Evolutionary conservation across 768 basidiomycete species (phyloP), one percentile per base, ranked within the genome.

Genomic region (Neoboletus brunneissimus): DNA sequence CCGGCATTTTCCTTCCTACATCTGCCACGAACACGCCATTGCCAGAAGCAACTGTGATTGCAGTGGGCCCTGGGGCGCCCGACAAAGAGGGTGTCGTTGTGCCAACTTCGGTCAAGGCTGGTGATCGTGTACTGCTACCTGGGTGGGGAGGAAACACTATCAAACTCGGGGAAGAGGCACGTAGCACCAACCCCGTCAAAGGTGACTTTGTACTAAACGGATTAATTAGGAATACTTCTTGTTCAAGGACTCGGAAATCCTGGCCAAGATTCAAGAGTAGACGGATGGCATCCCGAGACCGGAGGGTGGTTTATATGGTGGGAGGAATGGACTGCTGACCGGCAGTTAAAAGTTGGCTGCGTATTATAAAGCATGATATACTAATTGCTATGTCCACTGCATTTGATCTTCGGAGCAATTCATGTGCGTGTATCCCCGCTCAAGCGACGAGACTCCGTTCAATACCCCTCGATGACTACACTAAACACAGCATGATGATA

Each of bases 11-110:
- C 84, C 81, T 99, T 45, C 97, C 97, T n/a, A 83, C 89, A 0
- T 92, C 94, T 1, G 85, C 90, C 6, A 94, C 91, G 27, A 82
- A 72, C 62, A 85, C 73, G 64, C 94, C 94, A 23, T 82, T 98
- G n/a, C 94, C 96, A 2, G 96, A 98, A 76, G 96, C 94, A 6
- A 96, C 93, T 31, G 96, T 97, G 68, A 88, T 98, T 70, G 91
- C 97, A 27, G 88, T 91, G 47, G 96, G 96, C 54, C 96, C 96
- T 34, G 97, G 97, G 32, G 89, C 89, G n/a, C 88, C 86, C 22
- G 83, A 90, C 79, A 93, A 92, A 78, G 84, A 91, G 2, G 96
- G 96, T 34, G 70, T 78, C 12, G 51, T 96, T 10, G 75, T 88
- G 18, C 89, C 93, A 3, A 83, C 87, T 7, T 71, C 76, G 18